These are phyloP conservation scores for Erythrobasidium yunnanense DNA, from an alignment of 768 basidiomycete genomes.

Conservation along the genomic window DNA sequence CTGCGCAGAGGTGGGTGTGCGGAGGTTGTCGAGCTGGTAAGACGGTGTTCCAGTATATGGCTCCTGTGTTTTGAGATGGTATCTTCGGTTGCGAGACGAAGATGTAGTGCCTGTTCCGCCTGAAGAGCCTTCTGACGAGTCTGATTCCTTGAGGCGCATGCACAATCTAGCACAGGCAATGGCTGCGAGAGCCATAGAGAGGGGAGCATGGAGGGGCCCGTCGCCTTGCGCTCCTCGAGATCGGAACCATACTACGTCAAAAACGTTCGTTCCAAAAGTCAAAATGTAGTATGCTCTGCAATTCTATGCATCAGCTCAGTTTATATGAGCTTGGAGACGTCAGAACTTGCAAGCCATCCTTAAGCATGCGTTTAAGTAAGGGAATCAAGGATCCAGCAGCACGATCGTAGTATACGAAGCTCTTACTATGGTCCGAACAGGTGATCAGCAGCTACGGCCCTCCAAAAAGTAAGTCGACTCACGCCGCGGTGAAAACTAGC, in stretches of 20 bases:
- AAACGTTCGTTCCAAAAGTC: background rate
- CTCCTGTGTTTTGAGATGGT: too few relatives aligned
- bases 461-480: too few relatives aligned
- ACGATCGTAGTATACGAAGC: too few relatives aligned
- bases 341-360: background rate
- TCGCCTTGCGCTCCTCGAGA: background rate
- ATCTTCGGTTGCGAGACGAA: too few relatives aligned
- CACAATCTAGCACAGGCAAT: background rate
- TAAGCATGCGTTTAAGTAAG: background rate
- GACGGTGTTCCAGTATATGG: background rate
- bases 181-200: background rate
- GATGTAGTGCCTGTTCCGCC: too few relatives aligned
- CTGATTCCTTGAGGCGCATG: background rate
- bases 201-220: background rate
- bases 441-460: too few relatives aligned
- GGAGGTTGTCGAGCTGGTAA: background rate
- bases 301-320: background rate
- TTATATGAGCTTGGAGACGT: background rate
- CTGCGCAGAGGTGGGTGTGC: too few relatives aligned
- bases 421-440: too few relatives aligned
- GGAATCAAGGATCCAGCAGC: background rate
- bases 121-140: too few relatives aligned
- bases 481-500: background rate
- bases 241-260: background rate
- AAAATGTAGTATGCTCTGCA: background rate